A percentile compares a stretch with the other conserved stretches of the same genome.
Conservation (phyloP, 2,329 filamentous ascomycete species). For the Fusarium scirpi region DNA sequence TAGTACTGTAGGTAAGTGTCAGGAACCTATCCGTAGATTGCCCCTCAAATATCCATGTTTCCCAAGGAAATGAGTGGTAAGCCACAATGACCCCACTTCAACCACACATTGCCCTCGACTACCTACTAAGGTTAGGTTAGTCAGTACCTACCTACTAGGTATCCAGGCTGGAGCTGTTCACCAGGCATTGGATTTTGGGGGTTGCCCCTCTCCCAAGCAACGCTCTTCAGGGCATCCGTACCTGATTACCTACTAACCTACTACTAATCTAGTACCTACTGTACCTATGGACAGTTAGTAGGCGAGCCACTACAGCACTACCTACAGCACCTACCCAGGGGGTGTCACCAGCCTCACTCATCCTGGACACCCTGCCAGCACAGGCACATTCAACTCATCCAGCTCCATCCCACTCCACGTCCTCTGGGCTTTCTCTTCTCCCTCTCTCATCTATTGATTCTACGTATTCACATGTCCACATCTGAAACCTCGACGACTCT, state of each 20-base stretch:
- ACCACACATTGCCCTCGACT: constrained; percentile 19
- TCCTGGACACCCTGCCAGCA: constrained; percentile 3
- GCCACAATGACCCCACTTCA: constrained; percentile 36
- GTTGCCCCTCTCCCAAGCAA: constrained; percentile 25
- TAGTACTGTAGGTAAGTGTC: constrained; percentile 16
- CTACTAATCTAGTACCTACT: not conserved
- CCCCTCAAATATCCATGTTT: constrained; percentile 17
- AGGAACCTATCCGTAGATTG: constrained; percentile 5
- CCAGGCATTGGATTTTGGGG: not conserved
- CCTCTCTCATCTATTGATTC: constrained; percentile 47
- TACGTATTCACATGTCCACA: constrained; percentile 42
- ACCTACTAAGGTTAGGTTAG: not conserved
- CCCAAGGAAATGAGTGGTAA: constrained; percentile 32
- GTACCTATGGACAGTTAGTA: not conserved
- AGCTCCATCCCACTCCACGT: constrained; percentile 39
- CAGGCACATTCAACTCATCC: constrained; percentile 35
- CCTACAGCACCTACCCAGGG: not conserved
- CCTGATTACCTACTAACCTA: constrained; percentile 5
- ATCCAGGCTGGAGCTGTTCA: not conserved
- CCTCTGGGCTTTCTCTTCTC: constrained; percentile 27
- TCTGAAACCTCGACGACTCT: constrained; percentile 28
- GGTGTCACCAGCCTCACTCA: constrained; percentile 24
- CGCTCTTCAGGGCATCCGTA: constrained; percentile 20
- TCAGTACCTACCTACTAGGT: no score
- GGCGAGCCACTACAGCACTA: not conserved